Percentiles rank a stretch among this genome's conserved stretches.
Evolutionary conservation across 2,329 filamentous ascomycete genomes (phyloP).

Genomic region (Raffaelea albimanens): DNA sequence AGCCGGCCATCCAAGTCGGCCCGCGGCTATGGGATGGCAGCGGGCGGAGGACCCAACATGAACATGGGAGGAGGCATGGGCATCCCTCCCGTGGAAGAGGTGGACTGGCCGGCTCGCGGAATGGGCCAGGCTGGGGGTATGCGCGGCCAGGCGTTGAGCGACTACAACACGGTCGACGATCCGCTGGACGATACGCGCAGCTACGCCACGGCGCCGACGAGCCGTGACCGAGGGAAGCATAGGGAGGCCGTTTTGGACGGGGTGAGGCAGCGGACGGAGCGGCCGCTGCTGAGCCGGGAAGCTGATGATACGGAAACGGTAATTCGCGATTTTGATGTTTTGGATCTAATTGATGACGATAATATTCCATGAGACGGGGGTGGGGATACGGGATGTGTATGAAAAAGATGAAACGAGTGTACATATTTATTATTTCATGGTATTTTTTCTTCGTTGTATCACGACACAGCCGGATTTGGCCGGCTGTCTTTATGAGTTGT

Average conservation of each 20-base stretch:
- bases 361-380: background rate
- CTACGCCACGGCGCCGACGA: background rate
- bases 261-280: background rate
- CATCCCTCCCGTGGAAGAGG: background rate
- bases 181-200: background rate
- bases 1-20: background rate
- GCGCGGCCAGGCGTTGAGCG: background rate
- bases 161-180: background rate
- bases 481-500: too few relatives aligned
- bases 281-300: background rate
- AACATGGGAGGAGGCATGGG: background rate
- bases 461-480: too few relatives aligned
- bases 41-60: background rate
- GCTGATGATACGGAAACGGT: background rate
- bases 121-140: background rate
- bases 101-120: background rate
- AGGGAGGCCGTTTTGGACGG: too few relatives aligned
- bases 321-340: background rate
- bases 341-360: background rate
- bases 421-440: too few relatives aligned
- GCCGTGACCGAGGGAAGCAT: background rate
- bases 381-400: too few relatives aligned
- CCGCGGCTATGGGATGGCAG: background rate
- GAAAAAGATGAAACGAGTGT: too few relatives aligned
- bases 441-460: too few relatives aligned